Base-by-base conservation (phyloP, 768 basidiomycete genomes). In the Tricholoma matsutake region DNA sequence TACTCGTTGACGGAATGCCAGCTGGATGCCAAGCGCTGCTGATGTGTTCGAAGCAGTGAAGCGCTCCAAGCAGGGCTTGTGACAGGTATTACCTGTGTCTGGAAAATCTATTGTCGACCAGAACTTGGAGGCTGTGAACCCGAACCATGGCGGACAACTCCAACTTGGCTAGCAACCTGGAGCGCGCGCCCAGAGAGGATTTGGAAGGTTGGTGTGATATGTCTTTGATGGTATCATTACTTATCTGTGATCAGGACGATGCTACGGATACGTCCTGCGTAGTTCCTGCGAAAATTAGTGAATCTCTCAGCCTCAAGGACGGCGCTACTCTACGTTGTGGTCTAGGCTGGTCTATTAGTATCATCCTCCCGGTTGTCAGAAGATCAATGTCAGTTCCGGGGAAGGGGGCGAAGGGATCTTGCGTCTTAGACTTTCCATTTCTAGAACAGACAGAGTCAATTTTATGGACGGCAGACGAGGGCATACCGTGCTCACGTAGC, bases 101-200 rank as follows among this genome's bases (percentile, higher is more conserved):
- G 43, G 43, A 11, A 39, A 39, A 14, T 11, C 37, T 1, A 39
- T 16, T 11, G 37, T 9, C 6, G 20, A 20, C 43, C 8, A 20
- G 8, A 7, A 20, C 13, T 13, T 28, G 25, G 14, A 49, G 25
- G 10, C 25, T 25, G 10, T 28, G 22, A 20, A 2, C 20, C 5
- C 10, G 11, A 22, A 7, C 25, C 4, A 35, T 10, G 43, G 6
- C 43, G 5, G 5, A 45, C 35, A 45, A 22, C 7, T 76, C 72
- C 58, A 85, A 75, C 67, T 74, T 77, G 60, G 66, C 67, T 57
- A 83, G 71, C 59, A 84, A 71, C 66, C 67, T 69, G 54, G 73
- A 66, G 56, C 80, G 81, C 61, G 63, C 60, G 54, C 70, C 68
- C 29, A 53, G 16, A 32, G 51, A 31, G 59, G 61, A 43, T 25